A percentile compares a stretch with the other conserved stretches of the same genome.
Conservation (phyloP, 257 asterid species). For the Ophiorrhiza pumila region DNA sequence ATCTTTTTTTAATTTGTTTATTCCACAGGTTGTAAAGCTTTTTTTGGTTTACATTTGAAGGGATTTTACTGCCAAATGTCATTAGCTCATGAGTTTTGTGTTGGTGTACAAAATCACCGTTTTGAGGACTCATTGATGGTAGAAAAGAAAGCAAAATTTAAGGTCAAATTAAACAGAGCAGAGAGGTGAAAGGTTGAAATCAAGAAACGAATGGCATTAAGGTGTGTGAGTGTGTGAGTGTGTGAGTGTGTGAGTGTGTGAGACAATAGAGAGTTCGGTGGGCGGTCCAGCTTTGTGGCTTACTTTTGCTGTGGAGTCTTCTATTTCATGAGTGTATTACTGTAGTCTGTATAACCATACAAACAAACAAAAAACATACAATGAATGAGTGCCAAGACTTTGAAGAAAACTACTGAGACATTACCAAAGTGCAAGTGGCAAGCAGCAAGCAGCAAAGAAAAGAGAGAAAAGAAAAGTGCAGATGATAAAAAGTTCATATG, state of each 20-base stretch:
- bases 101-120: no score
- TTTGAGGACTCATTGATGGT: no score
- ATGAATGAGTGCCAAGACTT: conserved; percentile 32
- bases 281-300: conserved; percentile 20
- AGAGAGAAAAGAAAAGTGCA: conserved; percentile 27
- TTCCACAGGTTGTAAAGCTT: not conserved
- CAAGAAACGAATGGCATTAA: not conserved
- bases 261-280: conserved; percentile 20
- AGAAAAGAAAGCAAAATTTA: not conserved
- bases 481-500: conserved; percentile 26
- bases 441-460: conserved; percentile 41
- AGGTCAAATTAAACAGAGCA: not conserved
- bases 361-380: conserved; percentile 21
- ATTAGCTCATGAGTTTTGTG: no score
- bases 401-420: conserved; percentile 12
- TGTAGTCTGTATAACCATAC: not conserved
- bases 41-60: not conserved
- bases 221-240: no score
- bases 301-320: conserved; percentile 20
- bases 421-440: conserved; percentile 33
- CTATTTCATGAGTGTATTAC: conserved; percentile 20
- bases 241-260: no score
- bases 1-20: no score
- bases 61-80: not conserved
- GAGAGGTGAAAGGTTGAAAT: not conserved